Evolutionary conservation across 192 early-diverging fungal genomes (phyloP), one percentile per base, ranked within the genome.

Genomic region (Coemansia sp.): DNA sequence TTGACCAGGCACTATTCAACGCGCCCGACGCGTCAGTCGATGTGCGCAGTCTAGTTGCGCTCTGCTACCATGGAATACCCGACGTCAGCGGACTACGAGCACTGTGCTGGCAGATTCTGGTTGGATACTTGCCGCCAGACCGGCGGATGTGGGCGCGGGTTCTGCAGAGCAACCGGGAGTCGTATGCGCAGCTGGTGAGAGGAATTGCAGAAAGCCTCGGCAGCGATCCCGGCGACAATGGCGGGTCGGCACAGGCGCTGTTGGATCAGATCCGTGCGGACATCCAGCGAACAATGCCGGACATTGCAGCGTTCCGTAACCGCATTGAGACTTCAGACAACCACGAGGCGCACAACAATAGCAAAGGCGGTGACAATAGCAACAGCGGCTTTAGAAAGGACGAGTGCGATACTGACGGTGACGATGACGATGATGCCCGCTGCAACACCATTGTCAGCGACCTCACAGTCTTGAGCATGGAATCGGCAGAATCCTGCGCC

Each of bases 241-340:
- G 11, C 14, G 16, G 22, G 8, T 32, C 20, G 37, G 39, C 37
- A 16, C 64, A 49, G 32, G 32, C 32, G 44, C 51, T 63, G 65
- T 13, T 22, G 42, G 49, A 46, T 19, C 64, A 67, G 60, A 67
- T 72, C 8, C 71, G 71, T n/a, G 64, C 61, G 5, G 71, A 67
- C 45, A 57, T 67, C 25, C 42, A 63, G 38, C 58, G 71, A 25
- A 66, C 64, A 41, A 49, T 51, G 64, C 64, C 65, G 5, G 71
- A 67, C 64, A 72, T 67, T 50, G 48, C 64, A 16, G 64, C 66
- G 20, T 66, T 67, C 17, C 71, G 63, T 44, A 63, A 39, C 41
- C 38, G 17, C 2, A 53, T 49, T 20, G 57, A 42, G 89, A 88
- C 51, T 53, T 13, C 12, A 38, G 46, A 67, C 55, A 67, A 57